phyloP scores from a whole-genome alignment of 305 asterid genomes.

The Fraxinus xanthoxyloides region DNA sequence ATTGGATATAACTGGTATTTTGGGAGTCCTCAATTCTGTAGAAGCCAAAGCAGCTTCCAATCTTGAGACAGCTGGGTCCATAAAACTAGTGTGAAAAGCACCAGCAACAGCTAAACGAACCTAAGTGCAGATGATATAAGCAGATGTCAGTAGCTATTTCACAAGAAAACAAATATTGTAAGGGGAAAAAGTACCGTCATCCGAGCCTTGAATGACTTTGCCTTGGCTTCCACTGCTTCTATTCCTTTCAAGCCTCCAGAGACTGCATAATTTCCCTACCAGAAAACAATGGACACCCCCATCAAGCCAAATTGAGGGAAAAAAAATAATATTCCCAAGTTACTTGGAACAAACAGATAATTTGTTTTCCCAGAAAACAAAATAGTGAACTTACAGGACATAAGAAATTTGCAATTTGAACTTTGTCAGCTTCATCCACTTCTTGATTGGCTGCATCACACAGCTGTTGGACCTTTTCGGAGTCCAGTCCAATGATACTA shows the following conservation, averaged over 20 bases:
- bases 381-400: slow-evolving; percentile 64
- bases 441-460: slow-evolving; percentile 98
- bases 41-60: slow-evolving; percentile 84
- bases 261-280: slow-evolving; percentile 92
- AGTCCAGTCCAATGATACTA: slow-evolving; percentile 90
- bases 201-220: slow-evolving; percentile 96
- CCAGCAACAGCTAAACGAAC: slow-evolving; percentile 98
- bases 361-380: background rate
- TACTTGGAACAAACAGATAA: background rate
- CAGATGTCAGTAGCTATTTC: background rate
- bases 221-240: slow-evolving; percentile 97
- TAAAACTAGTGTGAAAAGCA: slow-evolving; percentile 89
- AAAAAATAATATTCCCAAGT: background rate
- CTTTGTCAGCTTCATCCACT: slow-evolving; percentile 83
- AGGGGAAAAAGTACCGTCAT: slow-evolving; percentile 56
- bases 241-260: slow-evolving; percentile 97
- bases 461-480: slow-evolving; percentile 84
- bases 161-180: background rate
- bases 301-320: background rate
- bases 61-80: slow-evolving; percentile 88
- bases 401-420: slow-evolving; percentile 93
- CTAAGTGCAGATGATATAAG: slow-evolving; percentile 32
- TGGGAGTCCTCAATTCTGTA: slow-evolving; percentile 69
- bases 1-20: slow-evolving; percentile 92
- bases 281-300: slow-evolving; percentile 17